Evolutionary conservation across 306 rosid genomes (phyloP).

Genomic region (Luffa acutangula): DNA sequence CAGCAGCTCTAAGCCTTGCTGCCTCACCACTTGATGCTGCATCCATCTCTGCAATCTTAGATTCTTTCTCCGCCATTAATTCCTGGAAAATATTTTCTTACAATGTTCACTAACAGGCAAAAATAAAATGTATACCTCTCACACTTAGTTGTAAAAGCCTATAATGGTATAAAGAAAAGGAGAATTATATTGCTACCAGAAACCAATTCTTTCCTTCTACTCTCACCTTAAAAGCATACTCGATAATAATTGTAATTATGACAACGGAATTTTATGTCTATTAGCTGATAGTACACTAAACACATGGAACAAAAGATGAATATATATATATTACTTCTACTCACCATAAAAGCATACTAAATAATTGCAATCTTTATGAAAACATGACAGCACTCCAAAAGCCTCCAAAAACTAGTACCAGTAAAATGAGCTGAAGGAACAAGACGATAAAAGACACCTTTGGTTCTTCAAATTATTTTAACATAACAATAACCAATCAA

Average conservation of each 20-base stretch:
- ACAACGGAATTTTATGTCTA: background rate
- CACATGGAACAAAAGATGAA: no score
- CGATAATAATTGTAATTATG: background rate
- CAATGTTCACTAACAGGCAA: constrained; percentile 13
- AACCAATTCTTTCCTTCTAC: background rate
- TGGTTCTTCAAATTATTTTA: background rate
- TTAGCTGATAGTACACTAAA: no score
- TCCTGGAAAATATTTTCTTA: constrained; percentile 41
- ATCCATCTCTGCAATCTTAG: constrained; percentile 95
- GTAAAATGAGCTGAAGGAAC: background rate
- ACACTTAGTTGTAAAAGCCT: constrained; percentile 1
- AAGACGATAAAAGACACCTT: background rate
- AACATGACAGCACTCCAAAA: background rate
- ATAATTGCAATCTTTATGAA: background rate
- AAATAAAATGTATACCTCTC: constrained; percentile 13
- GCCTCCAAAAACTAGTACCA: background rate
- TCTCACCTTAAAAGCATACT: background rate
- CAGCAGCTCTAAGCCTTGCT: constrained; percentile 77
- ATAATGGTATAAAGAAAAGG: background rate
- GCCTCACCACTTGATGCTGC: constrained; percentile 96
- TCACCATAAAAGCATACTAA: background rate
- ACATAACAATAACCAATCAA: background rate
- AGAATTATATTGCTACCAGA: background rate
- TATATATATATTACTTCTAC: background rate
- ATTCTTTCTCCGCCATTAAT: constrained; percentile 82